These are phyloP conservation scores for Sugiyamaella paludigena DNA, from an alignment of 1,139 yeast species.

Conservation along the genomic window DNA sequence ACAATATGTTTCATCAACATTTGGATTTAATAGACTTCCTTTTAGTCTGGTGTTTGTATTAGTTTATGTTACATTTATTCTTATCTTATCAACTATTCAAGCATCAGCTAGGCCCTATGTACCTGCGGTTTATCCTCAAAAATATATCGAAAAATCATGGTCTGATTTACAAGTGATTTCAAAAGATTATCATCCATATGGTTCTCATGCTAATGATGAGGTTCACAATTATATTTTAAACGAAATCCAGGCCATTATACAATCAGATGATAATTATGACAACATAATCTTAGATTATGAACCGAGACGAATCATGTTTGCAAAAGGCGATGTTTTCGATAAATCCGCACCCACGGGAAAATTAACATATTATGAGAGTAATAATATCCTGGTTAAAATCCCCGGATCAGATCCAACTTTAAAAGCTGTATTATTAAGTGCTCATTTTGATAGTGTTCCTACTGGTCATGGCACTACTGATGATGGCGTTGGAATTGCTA, in stretches of 20 bases:
- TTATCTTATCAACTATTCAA: conserved; percentile 15
- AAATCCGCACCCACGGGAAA: conserved; percentile 41
- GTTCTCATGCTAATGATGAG: conserved; percentile 68
- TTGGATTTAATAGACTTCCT: conserved; percentile 31
- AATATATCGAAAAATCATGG: conserved; percentile 55
- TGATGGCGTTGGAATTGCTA: conserved; percentile 90
- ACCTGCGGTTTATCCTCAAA: conserved; percentile 21
- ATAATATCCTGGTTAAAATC: conserved; percentile 69
- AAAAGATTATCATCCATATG: conserved; percentile 68
- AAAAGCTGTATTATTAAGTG: conserved; percentile 71
- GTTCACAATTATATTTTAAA: conserved; percentile 66
- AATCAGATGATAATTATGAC: conserved; percentile 23
- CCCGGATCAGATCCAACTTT: conserved; percentile 57
- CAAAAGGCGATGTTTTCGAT: conserved; percentile 48
- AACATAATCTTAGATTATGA: conserved; percentile 54
- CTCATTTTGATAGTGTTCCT: conserved; percentile 90
- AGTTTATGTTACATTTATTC: conserved; percentile 19
- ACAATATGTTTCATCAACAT: conserved; percentile 20
- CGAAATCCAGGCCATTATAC: conserved; percentile 41
- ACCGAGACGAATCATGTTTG: conserved; percentile 47
- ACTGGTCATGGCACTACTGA: conserved; percentile 87
- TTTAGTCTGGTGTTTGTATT: conserved; percentile 29
- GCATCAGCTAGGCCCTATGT: conserved; percentile 18
- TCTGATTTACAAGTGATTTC: conserved; percentile 66
- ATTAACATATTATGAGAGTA: conserved; percentile 71